phyloP scores from a whole-genome alignment of 2,329 filamentous ascomycete genomes.

The Fusarium buharicum region DNA sequence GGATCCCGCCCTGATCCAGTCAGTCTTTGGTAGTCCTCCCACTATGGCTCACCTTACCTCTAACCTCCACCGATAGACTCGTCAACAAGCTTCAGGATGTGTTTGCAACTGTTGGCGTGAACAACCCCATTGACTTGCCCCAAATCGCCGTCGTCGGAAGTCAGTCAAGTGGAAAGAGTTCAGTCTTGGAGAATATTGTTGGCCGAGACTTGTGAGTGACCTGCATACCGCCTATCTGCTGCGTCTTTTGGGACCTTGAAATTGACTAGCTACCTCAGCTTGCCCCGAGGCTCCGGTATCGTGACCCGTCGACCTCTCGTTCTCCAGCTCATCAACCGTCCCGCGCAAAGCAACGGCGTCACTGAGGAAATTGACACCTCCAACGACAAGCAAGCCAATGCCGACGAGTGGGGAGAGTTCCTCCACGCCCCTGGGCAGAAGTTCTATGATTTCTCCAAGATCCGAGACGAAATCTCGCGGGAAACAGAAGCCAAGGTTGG shows the following conservation, averaged over 20 bases:
- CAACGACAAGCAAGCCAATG: conserved; percentile 87
- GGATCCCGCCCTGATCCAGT: conserved; percentile 75
- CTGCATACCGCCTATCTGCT: conserved; percentile 22
- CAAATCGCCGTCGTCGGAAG: conserved; percentile 98
- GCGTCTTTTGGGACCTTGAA: conserved; percentile 9
- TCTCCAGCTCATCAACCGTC: conserved; percentile 95
- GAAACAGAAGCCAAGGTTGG: conserved; percentile 98
- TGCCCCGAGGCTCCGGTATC: conserved; percentile 97
- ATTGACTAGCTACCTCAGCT: conserved; percentile 61
- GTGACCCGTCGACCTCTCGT: conserved; percentile 96
- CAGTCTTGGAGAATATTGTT: conserved; percentile 98
- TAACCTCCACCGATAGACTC: conserved; percentile 62
- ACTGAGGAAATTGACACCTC: conserved; percentile 72
- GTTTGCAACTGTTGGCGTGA: conserved; percentile 96
- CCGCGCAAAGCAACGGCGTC: conserved; percentile 78
- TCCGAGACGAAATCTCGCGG: conserved; percentile 94
- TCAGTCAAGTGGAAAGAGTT: conserved; percentile 99
- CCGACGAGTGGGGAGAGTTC: conserved; percentile 98
- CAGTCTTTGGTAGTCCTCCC: conserved; percentile 41
- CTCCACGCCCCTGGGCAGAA: conserved; percentile 97
- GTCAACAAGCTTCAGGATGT: conserved; percentile 99
- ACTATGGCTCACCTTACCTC: conserved; percentile 32
- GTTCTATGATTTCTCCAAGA: conserved; percentile 98
- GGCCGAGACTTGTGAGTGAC: conserved; percentile 92
- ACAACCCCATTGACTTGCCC: conserved; percentile 98